Conservation (phyloP, 2,329 filamentous ascomycete species). For the Tricladium varicosporioides region DNA sequence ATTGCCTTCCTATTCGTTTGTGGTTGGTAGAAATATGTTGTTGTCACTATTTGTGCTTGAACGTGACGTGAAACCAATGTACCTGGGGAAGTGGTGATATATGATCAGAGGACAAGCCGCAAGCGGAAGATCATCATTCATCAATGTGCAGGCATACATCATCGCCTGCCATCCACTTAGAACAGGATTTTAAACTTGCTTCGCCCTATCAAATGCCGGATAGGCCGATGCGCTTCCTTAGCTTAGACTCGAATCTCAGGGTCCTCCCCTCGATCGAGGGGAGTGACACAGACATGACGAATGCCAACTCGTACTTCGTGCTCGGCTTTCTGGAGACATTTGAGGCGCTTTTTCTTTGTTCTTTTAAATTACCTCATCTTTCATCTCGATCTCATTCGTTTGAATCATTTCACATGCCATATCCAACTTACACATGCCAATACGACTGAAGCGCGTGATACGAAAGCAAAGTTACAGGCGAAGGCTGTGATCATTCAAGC, state of each 20-base stretch:
- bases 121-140: neutral
- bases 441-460: neutral
- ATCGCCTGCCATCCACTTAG: neutral
- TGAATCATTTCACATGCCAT: neutral
- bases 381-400: neutral
- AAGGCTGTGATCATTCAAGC: neutral
- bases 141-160: neutral
- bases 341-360: neutral
- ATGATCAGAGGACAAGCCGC: neutral
- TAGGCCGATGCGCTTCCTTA: neutral
- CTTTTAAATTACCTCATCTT: too few species aligned
- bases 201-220: neutral
- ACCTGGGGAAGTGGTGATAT: neutral
- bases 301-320: neutral
- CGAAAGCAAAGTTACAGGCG: neutral
- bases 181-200: neutral
- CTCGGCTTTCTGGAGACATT: neutral
- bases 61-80: neutral
- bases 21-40: too few species aligned
- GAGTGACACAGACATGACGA: neutral
- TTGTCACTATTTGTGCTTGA: too few species aligned
- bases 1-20: constrained; percentile 25
- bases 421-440: too few species aligned
- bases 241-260: neutral
- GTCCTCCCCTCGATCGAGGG: neutral